Base-by-base conservation (phyloP, 2,329 filamentous ascomycete species). In the Aspergillus melleus region DNA sequence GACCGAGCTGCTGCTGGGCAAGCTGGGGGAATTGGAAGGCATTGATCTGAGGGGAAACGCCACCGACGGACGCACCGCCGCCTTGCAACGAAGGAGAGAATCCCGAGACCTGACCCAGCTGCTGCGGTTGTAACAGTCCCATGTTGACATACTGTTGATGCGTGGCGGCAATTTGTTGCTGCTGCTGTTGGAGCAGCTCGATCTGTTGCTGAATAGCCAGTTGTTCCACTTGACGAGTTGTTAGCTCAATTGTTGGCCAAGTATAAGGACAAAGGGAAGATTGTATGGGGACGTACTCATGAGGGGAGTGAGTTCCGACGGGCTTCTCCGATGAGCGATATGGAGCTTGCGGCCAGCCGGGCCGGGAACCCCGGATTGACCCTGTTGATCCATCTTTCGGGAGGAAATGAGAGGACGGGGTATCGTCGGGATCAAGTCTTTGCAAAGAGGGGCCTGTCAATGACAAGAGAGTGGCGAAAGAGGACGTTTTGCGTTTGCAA, bases 141-240 rank as follows among this genome's bases (percentile, higher is more conserved):
- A 97, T 93, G 77, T 95, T 96, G 72, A 96, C 90, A 82, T 96
- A 97, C 80, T 98, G 94, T 80, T 97, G 93, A 74, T 97, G 92
- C 65, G 92, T 95, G 70, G 92, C 92, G 79, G 96, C 91, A 74
- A 98, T 96, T 76, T 97, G 93, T 78, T 98, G 93, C 77, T 98
- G 95, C 77, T 98, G 95, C 77, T 96, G 92, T 81, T 98, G 94
- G 73, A 98, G 85, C 74, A 96, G 86, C 80, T 98, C 94, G 74
- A 98, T 97, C 80, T 98, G 94, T 82, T 97, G 94, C 81, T 96
- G 93, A 76, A 98, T 93, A 74, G 92, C 92, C 75, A 96, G 87
- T 85, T 97, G 93, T 83, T 97, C 94, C 91, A 97, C 93, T 96
- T 70, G 39, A 9, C 44, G 44, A 26, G 50, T 47, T 22, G 29